Evolutionary conservation across 345 rosid genomes (phyloP).

Genomic region (Eucalyptus pauciflora): DNA sequence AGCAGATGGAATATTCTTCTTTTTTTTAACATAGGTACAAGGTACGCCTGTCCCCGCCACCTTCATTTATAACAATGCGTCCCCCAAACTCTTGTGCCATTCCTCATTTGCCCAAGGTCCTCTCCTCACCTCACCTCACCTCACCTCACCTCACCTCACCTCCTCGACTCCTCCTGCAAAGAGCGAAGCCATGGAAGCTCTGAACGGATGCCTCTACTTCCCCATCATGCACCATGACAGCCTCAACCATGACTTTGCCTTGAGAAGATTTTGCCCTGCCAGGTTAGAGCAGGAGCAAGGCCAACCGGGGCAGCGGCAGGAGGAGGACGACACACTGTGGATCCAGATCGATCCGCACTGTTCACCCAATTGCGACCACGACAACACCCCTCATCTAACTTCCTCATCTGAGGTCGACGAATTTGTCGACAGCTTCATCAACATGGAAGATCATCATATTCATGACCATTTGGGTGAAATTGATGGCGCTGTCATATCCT

Average conservation of each 20-base stretch:
- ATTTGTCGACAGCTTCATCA: conserved; percentile 51
- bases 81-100: not conserved
- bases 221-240: conserved; percentile 10
- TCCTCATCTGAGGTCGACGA: conserved; percentile 41
- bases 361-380: not conserved
- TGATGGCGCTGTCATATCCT: not conserved
- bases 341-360: not conserved
- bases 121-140: not conserved
- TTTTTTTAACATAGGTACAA: not conserved
- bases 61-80: not conserved
- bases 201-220: conserved; percentile 18
- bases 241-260: conserved; percentile 42
- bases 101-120: not conserved
- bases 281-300: conserved; percentile 33
- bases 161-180: not conserved
- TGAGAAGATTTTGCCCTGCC: conserved; percentile 53
- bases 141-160: conserved; percentile 1
- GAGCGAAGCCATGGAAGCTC: conserved; percentile 16
- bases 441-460: conserved; percentile 4
- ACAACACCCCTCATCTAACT: conserved; percentile 3
- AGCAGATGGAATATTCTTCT: not conserved
- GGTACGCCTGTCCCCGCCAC: not conserved
- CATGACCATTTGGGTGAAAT: not conserved
- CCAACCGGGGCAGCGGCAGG: conserved; percentile 1
- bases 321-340: conserved; percentile 1